Percentiles rank a stretch among this genome's conserved stretches.
Evolutionary conservation across 2,329 filamentous ascomycete genomes (phyloP).

Genomic region (Cladosporium sp.): DNA sequence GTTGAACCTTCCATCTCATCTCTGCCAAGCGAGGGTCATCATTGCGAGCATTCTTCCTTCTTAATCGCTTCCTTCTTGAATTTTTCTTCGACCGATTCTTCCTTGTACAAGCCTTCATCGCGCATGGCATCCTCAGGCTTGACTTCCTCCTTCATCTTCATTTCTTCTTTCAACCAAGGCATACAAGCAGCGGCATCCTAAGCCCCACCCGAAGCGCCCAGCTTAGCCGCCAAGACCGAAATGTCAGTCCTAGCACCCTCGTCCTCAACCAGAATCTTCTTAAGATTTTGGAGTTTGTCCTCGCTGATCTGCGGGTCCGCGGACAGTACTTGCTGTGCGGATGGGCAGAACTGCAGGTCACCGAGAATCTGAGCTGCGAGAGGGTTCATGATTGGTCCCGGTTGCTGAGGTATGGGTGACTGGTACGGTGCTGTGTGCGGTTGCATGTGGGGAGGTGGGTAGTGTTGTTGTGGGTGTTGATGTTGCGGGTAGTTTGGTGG

Average conservation of each 20-base stretch:
- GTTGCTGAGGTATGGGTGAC: constrained; percentile 24
- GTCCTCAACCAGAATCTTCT: constrained; percentile 66
- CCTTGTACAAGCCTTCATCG: background rate
- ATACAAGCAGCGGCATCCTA: constrained; percentile 1
- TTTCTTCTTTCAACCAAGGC: background rate
- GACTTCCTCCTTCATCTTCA: background rate
- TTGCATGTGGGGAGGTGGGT: constrained; percentile 25
- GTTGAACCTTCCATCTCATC: background rate
- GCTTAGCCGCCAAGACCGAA: constrained; percentile 32
- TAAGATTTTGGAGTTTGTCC: constrained; percentile 72
- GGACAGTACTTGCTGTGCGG: constrained; percentile 44
- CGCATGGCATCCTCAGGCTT: background rate
- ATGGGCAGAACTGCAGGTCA: constrained; percentile 44
- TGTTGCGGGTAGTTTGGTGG: constrained; percentile 26
- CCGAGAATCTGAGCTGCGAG: constrained; percentile 46
- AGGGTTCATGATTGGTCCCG: constrained; percentile 34
- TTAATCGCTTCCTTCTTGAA: background rate
- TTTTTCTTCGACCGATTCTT: background rate
- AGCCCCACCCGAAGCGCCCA: constrained; percentile 22
- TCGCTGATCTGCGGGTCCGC: constrained; percentile 40
- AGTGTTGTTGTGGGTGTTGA: constrained; percentile 39
- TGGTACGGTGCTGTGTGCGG: constrained; percentile 35
- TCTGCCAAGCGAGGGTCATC: background rate
- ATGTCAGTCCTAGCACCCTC: constrained; percentile 65
- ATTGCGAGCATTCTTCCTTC: background rate